These are phyloP conservation scores for Lentinula boryana DNA, from an alignment of 768 basidiomycete species.

Conservation along the genomic window DNA sequence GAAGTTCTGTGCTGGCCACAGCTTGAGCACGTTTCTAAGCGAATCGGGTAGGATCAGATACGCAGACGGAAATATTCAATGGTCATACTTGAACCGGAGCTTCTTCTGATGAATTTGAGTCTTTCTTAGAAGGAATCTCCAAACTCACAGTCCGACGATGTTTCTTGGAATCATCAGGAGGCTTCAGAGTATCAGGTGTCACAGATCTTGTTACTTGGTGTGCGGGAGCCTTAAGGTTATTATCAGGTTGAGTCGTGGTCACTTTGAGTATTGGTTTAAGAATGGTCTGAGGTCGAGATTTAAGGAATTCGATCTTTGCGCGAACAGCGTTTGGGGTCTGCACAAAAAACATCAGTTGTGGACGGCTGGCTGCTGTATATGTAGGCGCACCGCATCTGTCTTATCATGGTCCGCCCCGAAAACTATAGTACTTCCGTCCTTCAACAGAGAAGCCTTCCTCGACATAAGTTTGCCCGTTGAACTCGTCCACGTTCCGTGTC, in stretches of 20 bases:
- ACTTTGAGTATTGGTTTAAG: background rate
- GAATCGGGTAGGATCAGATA: too few species aligned
- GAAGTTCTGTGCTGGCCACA: background rate
- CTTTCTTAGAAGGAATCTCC: background rate
- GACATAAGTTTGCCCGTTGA: constrained; percentile 9
- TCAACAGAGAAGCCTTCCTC: constrained; percentile 5
- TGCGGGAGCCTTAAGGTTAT: background rate
- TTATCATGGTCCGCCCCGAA: constrained; percentile 10
- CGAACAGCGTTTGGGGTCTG: constrained; percentile 10
- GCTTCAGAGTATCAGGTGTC: constrained; percentile 1
- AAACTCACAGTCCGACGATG: constrained; percentile 2
- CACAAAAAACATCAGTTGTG: background rate
- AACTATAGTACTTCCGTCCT: constrained; percentile 11
- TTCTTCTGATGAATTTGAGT: background rate
- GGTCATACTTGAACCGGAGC: background rate
- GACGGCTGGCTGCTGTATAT: background rate
- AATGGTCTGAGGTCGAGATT: background rate
- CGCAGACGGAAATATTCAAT: background rate
- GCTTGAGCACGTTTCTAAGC: background rate
- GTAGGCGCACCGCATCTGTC: background rate
- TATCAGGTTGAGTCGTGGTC: background rate
- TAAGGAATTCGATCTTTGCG: constrained; percentile 7
- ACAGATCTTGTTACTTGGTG: background rate
- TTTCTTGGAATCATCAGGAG: background rate
- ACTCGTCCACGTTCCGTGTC: constrained; percentile 9